Percentiles rank a stretch among this genome's conserved stretches.
phyloP scores from a whole-genome alignment of 352 stramenopile species.

The Phytopythium litorale region DNA sequence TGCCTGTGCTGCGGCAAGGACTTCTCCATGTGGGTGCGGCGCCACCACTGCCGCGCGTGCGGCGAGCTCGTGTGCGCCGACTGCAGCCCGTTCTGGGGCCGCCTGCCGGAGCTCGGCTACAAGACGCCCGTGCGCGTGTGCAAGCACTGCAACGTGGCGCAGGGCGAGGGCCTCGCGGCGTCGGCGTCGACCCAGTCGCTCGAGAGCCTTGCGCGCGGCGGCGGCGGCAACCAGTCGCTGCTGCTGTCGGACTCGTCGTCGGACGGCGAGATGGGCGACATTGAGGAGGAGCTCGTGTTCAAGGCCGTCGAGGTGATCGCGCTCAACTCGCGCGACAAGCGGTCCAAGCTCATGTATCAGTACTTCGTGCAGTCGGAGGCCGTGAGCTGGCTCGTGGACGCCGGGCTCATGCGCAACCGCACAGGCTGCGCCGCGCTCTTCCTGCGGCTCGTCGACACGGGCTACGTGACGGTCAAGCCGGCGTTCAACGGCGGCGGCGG shows the following conservation, averaged over 20 bases:
- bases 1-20: constrained; percentile 62
- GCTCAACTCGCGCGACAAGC: constrained; percentile 61
- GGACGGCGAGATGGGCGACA: constrained; percentile 49
- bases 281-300: constrained; percentile 59
- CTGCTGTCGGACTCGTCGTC: constrained; percentile 40
- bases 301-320: constrained; percentile 62
- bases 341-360: constrained; percentile 73
- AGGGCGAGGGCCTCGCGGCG: constrained; percentile 16
- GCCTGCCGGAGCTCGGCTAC: constrained; percentile 66
- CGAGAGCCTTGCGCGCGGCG: constrained; percentile 5
- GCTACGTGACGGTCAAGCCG: constrained; percentile 68
- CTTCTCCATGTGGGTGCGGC: constrained; percentile 71
- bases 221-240: constrained; percentile 8
- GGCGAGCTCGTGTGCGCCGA: constrained; percentile 72
- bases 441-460: constrained; percentile 56
- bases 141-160: constrained; percentile 47
- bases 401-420: constrained; percentile 55
- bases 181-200: constrained; percentile 25
- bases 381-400: constrained; percentile 79
- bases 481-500: constrained; percentile 23
- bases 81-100: constrained; percentile 57
- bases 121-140: constrained; percentile 67
- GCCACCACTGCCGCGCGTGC: constrained; percentile 76
- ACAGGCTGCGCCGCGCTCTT: constrained; percentile 51
- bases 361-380: constrained; percentile 85